Conservation (phyloP, 2,329 filamentous ascomycete genomes). For the Claviceps lovelessii region DNA sequence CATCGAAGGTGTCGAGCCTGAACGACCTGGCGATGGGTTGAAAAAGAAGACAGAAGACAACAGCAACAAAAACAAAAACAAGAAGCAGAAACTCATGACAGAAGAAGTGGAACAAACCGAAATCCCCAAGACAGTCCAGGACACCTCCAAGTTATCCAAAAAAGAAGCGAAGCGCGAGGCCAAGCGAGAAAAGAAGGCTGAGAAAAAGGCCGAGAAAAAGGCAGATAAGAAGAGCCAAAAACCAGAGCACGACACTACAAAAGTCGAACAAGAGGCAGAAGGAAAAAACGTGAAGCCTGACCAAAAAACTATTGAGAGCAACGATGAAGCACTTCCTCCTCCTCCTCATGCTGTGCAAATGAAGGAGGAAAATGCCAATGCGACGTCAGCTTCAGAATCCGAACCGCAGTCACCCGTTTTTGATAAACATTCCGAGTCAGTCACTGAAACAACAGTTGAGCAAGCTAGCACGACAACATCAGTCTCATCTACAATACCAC, state of each 20-base stretch:
- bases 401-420: conserved; percentile 36
- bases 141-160: conserved; percentile 33
- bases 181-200: conserved; percentile 26
- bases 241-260: conserved; percentile 7
- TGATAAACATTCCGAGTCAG: conserved; percentile 33
- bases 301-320: not conserved
- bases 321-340: conserved; percentile 11
- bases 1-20: conserved; percentile 40
- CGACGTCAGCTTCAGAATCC: conserved; percentile 38
- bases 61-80: conserved; percentile 47
- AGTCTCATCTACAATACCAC: conserved; percentile 49
- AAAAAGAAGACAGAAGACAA: conserved; percentile 30
- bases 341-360: conserved; percentile 14
- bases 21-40: conserved; percentile 51
- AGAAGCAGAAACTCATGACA: conserved; percentile 35
- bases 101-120: conserved; percentile 14
- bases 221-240: conserved; percentile 20
- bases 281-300: conserved; percentile 9
- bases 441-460: conserved; percentile 26
- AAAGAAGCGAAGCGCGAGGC: conserved; percentile 35
- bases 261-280: conserved; percentile 8
- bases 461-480: conserved; percentile 50
- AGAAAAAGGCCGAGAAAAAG: conserved; percentile 23
- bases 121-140: conserved; percentile 28
- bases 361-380: conserved; percentile 30